Evolutionary conservation across 768 basidiomycete genomes (phyloP), one percentile per base, ranked within the genome.

Genomic region (Cystofilobasidium capitatum): DNA sequence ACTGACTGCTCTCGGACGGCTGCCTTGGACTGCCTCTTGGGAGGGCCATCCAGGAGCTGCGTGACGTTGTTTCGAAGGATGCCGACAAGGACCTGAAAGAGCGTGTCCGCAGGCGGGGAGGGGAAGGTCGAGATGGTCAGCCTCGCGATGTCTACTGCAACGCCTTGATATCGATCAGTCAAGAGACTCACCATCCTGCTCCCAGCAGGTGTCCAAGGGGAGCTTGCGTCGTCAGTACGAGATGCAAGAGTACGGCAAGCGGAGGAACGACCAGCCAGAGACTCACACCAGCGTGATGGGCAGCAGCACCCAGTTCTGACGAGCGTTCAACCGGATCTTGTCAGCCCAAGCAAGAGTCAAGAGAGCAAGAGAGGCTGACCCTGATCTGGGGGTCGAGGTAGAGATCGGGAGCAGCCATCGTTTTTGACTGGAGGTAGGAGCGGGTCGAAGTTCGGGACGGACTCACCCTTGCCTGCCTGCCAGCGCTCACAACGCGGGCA

Each of bases 311-410:
- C 77, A 78, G 64, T 78, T 76, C 77, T 78, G 63, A 13, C 40
- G 26, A 24, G 16, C 9, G 47, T 12, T 14, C 35, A 51, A 6
- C 24, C 69, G 40, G 70, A 60, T n/a, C n/a, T n/a, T 61, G 26
- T 17, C 22, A 29, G 13, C 26, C 20, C n/a, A 16, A 20, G 20
- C n/a, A 61, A 37, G 26, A 39, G 63, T 86, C 88, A 87, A 89
- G 16, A 1, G n/a, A 20, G 20, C 29, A 12, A 75, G 88, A 35
- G 24, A 59, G 58, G 65, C 77, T 62, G 42, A 77, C 91, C 72
- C 92, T 85, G 77, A 97, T 97, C 78, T 92, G 89, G 49, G 92
- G 93, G 80, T 97, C 92, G 58, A 97, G 85, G 78, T 91, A 86
- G 35, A 86, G 76, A 22, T 67, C 59, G 26, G 66, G 58, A 14